These are phyloP conservation scores for Candida corydali DNA, from an alignment of 805 yeast species.

Conservation along the genomic window DNA sequence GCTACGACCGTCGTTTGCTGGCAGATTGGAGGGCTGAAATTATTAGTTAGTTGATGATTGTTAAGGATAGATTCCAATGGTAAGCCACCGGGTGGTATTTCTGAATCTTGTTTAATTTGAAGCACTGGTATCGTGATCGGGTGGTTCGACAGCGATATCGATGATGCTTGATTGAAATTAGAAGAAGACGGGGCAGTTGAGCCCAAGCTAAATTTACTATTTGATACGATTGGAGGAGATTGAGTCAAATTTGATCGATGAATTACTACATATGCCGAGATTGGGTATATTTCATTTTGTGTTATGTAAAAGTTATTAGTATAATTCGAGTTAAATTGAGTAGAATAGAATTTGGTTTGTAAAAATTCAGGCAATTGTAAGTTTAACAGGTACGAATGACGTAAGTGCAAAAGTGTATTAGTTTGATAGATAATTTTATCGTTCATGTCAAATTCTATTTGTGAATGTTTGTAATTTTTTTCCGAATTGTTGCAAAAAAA, in stretches of 20 bases:
- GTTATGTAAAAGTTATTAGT: neutral
- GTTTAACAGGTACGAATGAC: slow-evolving; percentile 3
- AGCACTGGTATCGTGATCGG: slow-evolving; percentile 10
- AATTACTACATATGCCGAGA: slow-evolving; percentile 6
- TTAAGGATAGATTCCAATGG: slow-evolving; percentile 12
- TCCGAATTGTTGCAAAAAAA: no score
- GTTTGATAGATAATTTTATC: slow-evolving; percentile 5
- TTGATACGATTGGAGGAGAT: neutral
- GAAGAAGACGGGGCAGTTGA: slow-evolving; percentile 4
- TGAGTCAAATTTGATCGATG: neutral
- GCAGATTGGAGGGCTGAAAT: neutral
- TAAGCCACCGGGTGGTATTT: slow-evolving; percentile 27
- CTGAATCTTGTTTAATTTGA: slow-evolving; percentile 21
- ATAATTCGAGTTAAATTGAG: neutral
- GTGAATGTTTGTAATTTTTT: no score
- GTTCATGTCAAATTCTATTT: no score
- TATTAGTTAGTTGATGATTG: neutral
- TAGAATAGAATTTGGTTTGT: neutral
- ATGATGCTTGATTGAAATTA: neutral
- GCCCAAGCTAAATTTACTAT: neutral
- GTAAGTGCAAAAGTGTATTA: slow-evolving; percentile 2
- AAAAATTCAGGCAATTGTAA: slow-evolving; percentile 5
- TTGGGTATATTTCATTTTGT: slow-evolving; percentile 2
- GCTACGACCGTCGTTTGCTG: neutral
- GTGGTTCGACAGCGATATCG: no score